These are phyloP conservation scores for Collariella sp. DNA, from an alignment of 495 filamentous ascomycete genomes.

Conservation along the genomic window DNA sequence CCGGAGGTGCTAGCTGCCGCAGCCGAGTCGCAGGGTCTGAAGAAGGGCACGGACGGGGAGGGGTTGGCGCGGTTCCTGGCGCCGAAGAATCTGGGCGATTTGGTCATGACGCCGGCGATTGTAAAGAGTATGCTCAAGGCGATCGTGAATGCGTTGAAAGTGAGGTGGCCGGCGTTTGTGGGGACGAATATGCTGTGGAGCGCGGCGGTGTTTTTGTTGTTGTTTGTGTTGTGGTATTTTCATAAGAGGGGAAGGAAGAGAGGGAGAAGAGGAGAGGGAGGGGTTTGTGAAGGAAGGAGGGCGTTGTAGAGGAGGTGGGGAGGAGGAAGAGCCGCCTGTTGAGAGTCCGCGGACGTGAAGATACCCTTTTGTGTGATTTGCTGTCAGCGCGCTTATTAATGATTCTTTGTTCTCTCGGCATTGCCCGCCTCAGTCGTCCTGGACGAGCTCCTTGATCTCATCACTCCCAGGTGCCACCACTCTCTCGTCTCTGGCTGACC, in stretches of 20 bases:
- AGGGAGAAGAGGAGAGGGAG: slow-evolving; percentile 59
- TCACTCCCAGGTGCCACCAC: slow-evolving; percentile 35
- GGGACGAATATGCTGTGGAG: slow-evolving; percentile 81
- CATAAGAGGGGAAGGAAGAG: slow-evolving; percentile 86
- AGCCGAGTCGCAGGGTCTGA: slow-evolving; percentile 57
- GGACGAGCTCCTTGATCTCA: slow-evolving; percentile 56
- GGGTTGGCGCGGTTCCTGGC: slow-evolving; percentile 32
- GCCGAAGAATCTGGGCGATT: slow-evolving; percentile 51
- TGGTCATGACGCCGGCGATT: slow-evolving; percentile 80
- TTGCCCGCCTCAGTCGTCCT: slow-evolving; percentile 41
- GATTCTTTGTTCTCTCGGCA: background rate
- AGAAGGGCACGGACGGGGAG: slow-evolving; percentile 16
- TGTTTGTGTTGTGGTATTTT: slow-evolving; percentile 95
- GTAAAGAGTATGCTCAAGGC: slow-evolving; percentile 72
- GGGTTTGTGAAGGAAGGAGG: slow-evolving; percentile 1
- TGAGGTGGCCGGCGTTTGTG: slow-evolving; percentile 76
- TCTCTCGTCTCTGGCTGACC: slow-evolving; percentile 32
- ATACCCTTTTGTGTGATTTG: background rate
- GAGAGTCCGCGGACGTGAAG: slow-evolving; percentile 2
- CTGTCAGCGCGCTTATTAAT: background rate
- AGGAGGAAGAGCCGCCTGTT: background rate
- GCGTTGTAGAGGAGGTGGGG: background rate
- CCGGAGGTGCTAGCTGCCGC: slow-evolving; percentile 64
- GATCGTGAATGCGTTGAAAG: slow-evolving; percentile 75
- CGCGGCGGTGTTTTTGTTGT: slow-evolving; percentile 70